Base-by-base conservation (phyloP, 176 grass and related monocot genomes). In the Ensete glaucum region DNA sequence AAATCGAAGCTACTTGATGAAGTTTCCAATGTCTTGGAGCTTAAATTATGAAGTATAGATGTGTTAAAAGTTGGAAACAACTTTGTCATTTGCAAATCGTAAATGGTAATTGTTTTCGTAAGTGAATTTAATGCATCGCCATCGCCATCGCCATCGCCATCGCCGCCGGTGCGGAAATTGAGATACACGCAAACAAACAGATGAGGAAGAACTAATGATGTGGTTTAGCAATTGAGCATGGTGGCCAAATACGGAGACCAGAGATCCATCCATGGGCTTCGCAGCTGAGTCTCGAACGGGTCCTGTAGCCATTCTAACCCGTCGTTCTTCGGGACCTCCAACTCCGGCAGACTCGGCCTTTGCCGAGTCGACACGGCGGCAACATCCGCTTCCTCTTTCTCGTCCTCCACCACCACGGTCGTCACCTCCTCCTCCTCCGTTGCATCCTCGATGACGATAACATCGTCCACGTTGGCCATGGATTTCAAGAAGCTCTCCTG, bases 251-350 rank as follows among this genome's bases (percentile, higher is more conserved):
- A 92, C 0, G 93, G 87, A 51, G 93, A 93, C 93, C 82, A 87
- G 17, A 58, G 77, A 52, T 97, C 93, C 85, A 87, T 90, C 90
- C 93, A 93, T 0, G 93, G 93, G 78, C 93, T 97, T 58, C 93
- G 53, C 22, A 90, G 82, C 83, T 93, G 93, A 21, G 90, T 88
- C 21, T 88, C 77, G 77, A 93, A 85, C 0, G 93, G 87, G 9
- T 97, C 90, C 83, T 97, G 88, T 80, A 90, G 84, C 93, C 93
- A 93, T 60, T 97, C 90, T 7, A 92, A 74, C 55, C 80, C 77
- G 52, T 75, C 69, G 20, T 78, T 75, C 70, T 19, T 81, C 0
- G 85, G 74, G 52, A 88, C 85, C 1, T 97, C 90, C 21, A 97
- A 82, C 86, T 87, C 82, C 51, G 90, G 83, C 62, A 97, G 77